A percentile compares a stretch with the other conserved stretches of the same genome.
These are phyloP conservation scores for Huiozyma naganishii DNA, from an alignment of 805 yeast species.

Conservation along the genomic window DNA sequence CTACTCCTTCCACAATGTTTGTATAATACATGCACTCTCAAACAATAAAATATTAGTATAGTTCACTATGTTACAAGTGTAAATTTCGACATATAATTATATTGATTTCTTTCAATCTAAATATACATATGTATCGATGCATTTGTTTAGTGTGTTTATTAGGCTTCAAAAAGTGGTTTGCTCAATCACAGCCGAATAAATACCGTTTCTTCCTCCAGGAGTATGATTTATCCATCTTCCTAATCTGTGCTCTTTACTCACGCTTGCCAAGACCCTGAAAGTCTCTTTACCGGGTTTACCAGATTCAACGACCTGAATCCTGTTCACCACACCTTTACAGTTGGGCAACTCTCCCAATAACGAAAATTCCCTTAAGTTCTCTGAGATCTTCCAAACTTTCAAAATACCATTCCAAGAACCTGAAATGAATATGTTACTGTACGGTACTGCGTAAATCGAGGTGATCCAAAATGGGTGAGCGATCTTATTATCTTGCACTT, in stretches of 20 bases:
- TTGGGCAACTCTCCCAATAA: constrained; percentile 44
- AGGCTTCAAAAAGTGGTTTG: constrained; percentile 25
- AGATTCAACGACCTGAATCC: constrained; percentile 43
- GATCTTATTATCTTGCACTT: constrained; percentile 42
- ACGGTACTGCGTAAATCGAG: constrained; percentile 70
- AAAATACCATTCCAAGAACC: constrained; percentile 84
- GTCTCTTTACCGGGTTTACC: constrained; percentile 44
- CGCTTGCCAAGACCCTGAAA: constrained; percentile 49
- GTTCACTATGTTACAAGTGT: too few relatives aligned
- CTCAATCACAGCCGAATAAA: constrained; percentile 43
- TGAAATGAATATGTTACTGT: constrained; percentile 67
- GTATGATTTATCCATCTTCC: constrained; percentile 74
- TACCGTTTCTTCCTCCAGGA: constrained; percentile 63
- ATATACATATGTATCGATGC: neutral
- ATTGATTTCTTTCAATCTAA: neutral
- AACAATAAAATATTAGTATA: too few relatives aligned
- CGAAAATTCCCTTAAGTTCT: constrained; percentile 50
- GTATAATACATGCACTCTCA: too few relatives aligned
- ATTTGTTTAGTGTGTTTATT: neutral
- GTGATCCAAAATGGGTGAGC: constrained; percentile 82
- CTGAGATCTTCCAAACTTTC: constrained; percentile 67
- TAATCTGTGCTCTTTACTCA: constrained; percentile 75
- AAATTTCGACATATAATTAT: neutral
- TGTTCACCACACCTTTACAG: constrained; percentile 61
- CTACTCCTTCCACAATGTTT: too few relatives aligned